Conservation (phyloP, 352 stramenopile species). For the Phytopythium delawarense region DNA sequence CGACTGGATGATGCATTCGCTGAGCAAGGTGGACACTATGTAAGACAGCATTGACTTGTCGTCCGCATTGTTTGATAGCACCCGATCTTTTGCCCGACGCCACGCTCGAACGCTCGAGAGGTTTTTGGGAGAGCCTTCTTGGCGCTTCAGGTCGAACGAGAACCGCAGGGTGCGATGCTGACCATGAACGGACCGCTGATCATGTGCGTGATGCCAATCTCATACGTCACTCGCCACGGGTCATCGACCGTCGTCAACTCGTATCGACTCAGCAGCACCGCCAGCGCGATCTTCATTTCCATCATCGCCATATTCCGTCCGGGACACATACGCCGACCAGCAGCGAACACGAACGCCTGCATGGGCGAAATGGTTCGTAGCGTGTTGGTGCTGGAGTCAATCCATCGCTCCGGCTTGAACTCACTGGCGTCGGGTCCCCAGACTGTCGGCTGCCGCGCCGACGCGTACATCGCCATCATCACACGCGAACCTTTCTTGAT, state of each 20-base stretch:
- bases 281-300: slow-evolving; percentile 42
- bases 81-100: no score
- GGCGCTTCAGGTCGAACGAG: no score
- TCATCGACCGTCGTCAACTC: slow-evolving; percentile 15
- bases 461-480: slow-evolving; percentile 38
- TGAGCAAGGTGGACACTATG: no score
- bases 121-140: no score
- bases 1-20: no score
- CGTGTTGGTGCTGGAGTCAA: slow-evolving; percentile 26
- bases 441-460: slow-evolving; percentile 25
- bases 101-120: no score
- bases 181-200: slow-evolving; percentile 15
- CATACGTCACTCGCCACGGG: slow-evolving; percentile 16
- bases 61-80: no score
- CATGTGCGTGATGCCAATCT: slow-evolving; percentile 8
- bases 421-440: slow-evolving; percentile 44
- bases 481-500: slow-evolving; percentile 36
- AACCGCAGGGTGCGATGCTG: background rate
- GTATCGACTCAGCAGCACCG: slow-evolving; percentile 20
- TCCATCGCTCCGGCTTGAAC: slow-evolving; percentile 59
- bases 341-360: slow-evolving; percentile 24
- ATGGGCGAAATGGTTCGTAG: slow-evolving; percentile 23
- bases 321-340: slow-evolving; percentile 40
- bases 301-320: slow-evolving; percentile 41
- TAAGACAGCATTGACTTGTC: no score